A percentile compares a stretch with the other conserved stretches of the same genome.
Evolutionary conservation across 2,329 filamentous ascomycete species (phyloP).

Genomic region (Penicillium nordicum): DNA sequence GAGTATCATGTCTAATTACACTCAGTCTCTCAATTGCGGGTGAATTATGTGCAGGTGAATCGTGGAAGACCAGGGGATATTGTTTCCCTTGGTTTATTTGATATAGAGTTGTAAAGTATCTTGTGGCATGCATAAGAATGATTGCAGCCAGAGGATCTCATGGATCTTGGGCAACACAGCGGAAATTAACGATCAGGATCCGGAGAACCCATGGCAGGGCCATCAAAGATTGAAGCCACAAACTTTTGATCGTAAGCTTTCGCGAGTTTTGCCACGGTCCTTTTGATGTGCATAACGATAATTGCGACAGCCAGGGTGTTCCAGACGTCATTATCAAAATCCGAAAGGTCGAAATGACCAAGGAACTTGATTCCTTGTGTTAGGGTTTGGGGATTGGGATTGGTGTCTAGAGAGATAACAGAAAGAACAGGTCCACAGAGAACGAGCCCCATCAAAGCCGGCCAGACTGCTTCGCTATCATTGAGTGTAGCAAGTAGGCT

Average conservation of each 20-base stretch:
- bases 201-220: not conserved
- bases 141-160: not conserved
- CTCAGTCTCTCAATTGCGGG: not conserved
- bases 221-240: not conserved
- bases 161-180: too few species aligned
- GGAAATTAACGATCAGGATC: not conserved
- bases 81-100: not conserved
- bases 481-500: constrained; percentile 20
- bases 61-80: too few species aligned
- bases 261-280: constrained; percentile 48
- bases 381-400: constrained; percentile 24
- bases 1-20: not conserved
- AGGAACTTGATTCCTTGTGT: constrained; percentile 26
- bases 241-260: constrained; percentile 25
- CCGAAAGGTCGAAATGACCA: constrained; percentile 53
- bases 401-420: constrained; percentile 50
- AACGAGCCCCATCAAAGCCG: constrained; percentile 55
- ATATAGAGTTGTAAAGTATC: not conserved
- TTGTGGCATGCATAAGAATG: not conserved
- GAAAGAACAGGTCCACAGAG: constrained; percentile 52
- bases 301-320: constrained; percentile 58
- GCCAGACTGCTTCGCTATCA: constrained; percentile 26
- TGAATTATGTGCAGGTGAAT: not conserved
- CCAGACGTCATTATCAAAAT: constrained; percentile 57
- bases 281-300: constrained; percentile 52